These are phyloP conservation scores for Globisporangium iwayamae DNA, from an alignment of 352 stramenopile genomes.

Conservation along the genomic window DNA sequence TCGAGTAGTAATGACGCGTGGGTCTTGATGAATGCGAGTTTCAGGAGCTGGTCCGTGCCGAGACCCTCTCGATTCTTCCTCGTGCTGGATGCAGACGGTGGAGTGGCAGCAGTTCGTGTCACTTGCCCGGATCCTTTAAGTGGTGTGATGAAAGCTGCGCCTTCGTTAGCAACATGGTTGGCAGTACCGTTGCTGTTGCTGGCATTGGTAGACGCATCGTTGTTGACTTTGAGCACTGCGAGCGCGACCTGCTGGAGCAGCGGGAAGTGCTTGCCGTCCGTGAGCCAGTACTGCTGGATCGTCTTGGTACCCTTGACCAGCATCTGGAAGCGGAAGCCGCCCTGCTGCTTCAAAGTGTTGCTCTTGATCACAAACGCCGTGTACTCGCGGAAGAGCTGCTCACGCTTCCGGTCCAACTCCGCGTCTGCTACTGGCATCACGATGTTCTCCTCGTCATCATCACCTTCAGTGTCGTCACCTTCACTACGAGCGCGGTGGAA, in stretches of 20 bases:
- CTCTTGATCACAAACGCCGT: constrained; percentile 32
- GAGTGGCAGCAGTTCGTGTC: background rate
- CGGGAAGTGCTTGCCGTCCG: constrained; percentile 26
- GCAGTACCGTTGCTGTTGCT: background rate
- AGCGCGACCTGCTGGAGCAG: constrained; percentile 27
- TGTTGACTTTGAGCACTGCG: constrained; percentile 16
- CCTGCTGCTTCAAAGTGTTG: constrained; percentile 15
- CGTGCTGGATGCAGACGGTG: background rate
- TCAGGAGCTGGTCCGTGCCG: background rate
- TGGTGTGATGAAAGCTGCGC: background rate
- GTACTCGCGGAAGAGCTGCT: constrained; percentile 25
- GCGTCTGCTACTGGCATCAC: background rate
- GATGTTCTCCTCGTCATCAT: background rate
- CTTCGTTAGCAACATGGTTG: background rate
- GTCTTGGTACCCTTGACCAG: constrained; percentile 27
- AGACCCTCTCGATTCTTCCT: background rate
- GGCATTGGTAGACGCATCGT: background rate
- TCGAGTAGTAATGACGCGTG: constrained; percentile 7
- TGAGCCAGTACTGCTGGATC: constrained; percentile 32
- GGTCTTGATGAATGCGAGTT: constrained; percentile 13
- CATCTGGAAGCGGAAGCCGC: constrained; percentile 28
- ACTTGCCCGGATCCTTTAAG: background rate
- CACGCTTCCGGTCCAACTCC: constrained; percentile 11
- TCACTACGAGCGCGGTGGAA: constrained; percentile 2
- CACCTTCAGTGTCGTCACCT: background rate